These are phyloP conservation scores for Solanum pennellii DNA, from an alignment of 257 asterid genomes.

Conservation along the genomic window DNA sequence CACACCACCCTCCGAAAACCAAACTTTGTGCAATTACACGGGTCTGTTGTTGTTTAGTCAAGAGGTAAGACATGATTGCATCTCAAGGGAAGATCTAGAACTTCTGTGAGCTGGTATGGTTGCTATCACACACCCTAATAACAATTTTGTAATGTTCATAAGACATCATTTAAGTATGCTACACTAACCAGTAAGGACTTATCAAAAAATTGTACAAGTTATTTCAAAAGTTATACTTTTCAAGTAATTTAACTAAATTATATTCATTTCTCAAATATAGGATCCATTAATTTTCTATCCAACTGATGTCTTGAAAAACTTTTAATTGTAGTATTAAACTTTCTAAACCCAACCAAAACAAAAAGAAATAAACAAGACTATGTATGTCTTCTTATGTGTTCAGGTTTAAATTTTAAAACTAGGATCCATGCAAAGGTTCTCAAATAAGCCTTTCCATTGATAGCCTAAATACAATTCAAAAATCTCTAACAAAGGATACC, in stretches of 20 bases:
- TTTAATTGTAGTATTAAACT: not conserved
- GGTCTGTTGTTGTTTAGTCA: not conserved
- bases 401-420: not conserved
- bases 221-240: not conserved
- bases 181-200: not conserved
- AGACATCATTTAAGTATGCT: not conserved
- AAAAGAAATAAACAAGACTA: not conserved
- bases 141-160: not conserved
- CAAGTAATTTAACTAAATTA: not conserved
- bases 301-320: not conserved
- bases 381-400: not conserved
- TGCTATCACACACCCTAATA: not conserved
- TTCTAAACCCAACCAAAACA: not conserved
- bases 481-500: not conserved
- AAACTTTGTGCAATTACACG: not conserved
- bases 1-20: not conserved
- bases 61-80: not conserved
- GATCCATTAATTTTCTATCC: not conserved
- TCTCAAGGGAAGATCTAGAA: not conserved
- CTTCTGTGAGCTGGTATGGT: not conserved
- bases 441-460: not conserved
- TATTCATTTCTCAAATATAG: not conserved
- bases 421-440: not conserved
- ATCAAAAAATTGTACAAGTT: not conserved
- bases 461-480: not conserved